These are phyloP conservation scores for Scenedesmus sp. DNA, from an alignment of 163 green algal species.

Conservation along the genomic window DNA sequence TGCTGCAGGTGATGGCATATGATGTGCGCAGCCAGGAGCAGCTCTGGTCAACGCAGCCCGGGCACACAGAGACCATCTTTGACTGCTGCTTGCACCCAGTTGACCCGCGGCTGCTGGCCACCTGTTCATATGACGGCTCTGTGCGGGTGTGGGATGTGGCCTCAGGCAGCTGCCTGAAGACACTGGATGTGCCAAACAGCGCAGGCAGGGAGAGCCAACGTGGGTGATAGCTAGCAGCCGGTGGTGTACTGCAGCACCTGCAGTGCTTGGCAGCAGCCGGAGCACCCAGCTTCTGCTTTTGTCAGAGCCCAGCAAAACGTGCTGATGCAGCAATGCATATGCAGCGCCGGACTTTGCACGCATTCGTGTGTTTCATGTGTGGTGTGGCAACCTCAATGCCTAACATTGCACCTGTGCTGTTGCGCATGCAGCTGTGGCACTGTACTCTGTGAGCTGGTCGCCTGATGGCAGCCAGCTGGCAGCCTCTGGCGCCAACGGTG, in stretches of 20 bases:
- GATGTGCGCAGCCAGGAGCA: conserved; percentile 39
- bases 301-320: not conserved
- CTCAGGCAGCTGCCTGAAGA: conserved; percentile 42
- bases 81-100: conserved; percentile 56
- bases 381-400: no score
- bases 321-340: not conserved
- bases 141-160: conserved; percentile 67
- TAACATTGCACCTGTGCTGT: not conserved
- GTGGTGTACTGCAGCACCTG: not conserved
- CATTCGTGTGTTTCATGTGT: no score
- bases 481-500: conserved; percentile 44
- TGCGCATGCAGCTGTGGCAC: not conserved
- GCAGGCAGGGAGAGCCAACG: not conserved
- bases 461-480: conserved; percentile 57
- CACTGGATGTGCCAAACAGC: conserved; percentile 5
- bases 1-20: conserved; percentile 53
- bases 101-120: conserved; percentile 65
- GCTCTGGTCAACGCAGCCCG: conserved; percentile 62
- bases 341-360: no score
- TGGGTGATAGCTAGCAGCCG: not conserved
- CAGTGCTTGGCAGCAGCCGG: not conserved
- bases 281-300: not conserved
- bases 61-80: conserved; percentile 76
- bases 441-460: conserved; percentile 57
- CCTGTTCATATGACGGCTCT: conserved; percentile 65